These are phyloP conservation scores for Hibiscus mutabilis DNA, from an alignment of 345 rosid species.

Conservation along the genomic window DNA sequence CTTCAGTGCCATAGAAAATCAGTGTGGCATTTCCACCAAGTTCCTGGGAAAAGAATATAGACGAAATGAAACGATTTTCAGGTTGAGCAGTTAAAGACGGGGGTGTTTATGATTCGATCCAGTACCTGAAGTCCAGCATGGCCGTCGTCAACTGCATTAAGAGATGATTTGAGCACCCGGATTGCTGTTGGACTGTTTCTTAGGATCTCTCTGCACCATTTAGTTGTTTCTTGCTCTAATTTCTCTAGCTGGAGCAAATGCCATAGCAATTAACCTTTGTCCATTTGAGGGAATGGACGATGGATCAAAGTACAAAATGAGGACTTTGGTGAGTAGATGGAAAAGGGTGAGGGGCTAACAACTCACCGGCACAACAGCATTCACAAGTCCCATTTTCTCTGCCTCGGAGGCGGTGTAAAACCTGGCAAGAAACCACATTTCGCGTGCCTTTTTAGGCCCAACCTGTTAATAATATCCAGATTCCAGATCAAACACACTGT, in stretches of 20 bases:
- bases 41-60: conserved; percentile 34
- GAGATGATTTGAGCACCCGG: conserved; percentile 83
- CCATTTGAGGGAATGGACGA: background rate
- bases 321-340: background rate
- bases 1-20: conserved; percentile 78
- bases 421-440: conserved; percentile 89
- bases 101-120: background rate
- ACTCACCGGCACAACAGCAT: conserved; percentile 78
- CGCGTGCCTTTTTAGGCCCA: conserved; percentile 93
- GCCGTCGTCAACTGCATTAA: conserved; percentile 90
- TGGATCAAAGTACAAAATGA: background rate
- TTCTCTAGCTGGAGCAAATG: conserved; percentile 47
- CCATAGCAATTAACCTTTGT: background rate
- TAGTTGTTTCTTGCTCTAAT: conserved; percentile 77
- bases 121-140: conserved; percentile 88
- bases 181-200: conserved; percentile 90
- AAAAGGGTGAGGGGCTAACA: conserved; percentile 14
- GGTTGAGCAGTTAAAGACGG: background rate
- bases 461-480: conserved; percentile 35
- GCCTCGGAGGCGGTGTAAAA: conserved; percentile 92
- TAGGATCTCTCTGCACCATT: conserved; percentile 87
- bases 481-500: background rate
- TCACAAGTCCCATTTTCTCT: conserved; percentile 91
- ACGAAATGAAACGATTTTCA: background rate
- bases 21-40: conserved; percentile 87